Evolutionary conservation across 106 monocot species (phyloP).

Genomic region (Narthecium ossifragum): DNA sequence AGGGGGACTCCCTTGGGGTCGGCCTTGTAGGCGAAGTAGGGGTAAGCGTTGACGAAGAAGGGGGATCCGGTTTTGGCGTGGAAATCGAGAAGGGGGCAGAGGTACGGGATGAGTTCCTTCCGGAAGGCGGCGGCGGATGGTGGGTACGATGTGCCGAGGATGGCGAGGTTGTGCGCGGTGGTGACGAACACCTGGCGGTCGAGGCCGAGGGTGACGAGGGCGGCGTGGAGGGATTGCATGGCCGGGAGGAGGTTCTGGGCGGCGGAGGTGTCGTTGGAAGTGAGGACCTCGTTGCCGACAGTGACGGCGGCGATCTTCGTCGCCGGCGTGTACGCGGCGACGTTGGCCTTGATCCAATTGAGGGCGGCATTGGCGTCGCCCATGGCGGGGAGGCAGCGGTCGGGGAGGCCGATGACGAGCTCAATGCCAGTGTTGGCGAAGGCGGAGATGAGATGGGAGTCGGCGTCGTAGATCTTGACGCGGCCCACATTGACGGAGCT

Average conservation of each 20-base stretch:
- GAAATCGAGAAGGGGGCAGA: constrained; percentile 10
- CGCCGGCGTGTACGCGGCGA: not conserved
- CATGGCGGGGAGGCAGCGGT: constrained; percentile 3
- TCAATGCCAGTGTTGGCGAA: constrained; percentile 5
- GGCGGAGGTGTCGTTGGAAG: constrained; percentile 1
- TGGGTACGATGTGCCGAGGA: not conserved
- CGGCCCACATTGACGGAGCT: constrained; percentile 8
- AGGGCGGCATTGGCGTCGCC: not conserved
- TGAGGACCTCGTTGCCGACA: constrained; percentile 9
- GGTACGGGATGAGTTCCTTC: constrained; percentile 1
- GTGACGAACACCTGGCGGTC: constrained; percentile 2
- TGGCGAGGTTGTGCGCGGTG: constrained; percentile 2
- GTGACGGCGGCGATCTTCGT: constrained; percentile 13
- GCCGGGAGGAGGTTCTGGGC: constrained; percentile 1
- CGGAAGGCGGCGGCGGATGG: constrained; percentile 5
- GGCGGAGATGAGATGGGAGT: not conserved
- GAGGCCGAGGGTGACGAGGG: constrained; percentile 7
- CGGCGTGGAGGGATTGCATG: constrained; percentile 4
- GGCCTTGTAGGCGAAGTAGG: constrained; percentile 12
- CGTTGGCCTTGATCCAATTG: not conserved
- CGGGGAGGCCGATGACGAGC: constrained; percentile 7
- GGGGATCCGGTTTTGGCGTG: constrained; percentile 8
- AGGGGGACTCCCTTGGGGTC: constrained; percentile 1
- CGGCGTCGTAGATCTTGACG: constrained; percentile 7
- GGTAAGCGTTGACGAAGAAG: constrained; percentile 7